Evolutionary conservation across 164 flowering plant species (phyloP), one percentile per base, ranked within the genome.

Genomic region (Vitis cinerea): DNA sequence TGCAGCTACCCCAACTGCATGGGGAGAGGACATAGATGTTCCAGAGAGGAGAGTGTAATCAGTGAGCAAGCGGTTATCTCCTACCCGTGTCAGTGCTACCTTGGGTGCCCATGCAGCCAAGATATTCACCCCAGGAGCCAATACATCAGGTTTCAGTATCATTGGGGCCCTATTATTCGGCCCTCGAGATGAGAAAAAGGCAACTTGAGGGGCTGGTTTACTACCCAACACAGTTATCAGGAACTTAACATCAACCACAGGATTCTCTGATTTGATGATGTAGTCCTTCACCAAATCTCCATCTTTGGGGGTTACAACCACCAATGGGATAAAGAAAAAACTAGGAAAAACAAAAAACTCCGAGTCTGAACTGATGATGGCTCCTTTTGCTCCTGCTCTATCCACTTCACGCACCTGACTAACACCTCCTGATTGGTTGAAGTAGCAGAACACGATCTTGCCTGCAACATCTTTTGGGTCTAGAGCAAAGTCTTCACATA

Each of bases 141-240:
- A 37, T 12, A 73, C 16, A 17, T 74, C 77, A 0, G 72, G 72
- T 52, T 74, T 74, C 50, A 74, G 10, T 19, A 74, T 63, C 72
- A 58, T 15, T 12, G 77, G 77, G 19, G 65, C 15, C 3, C 2
- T 29, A 23, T 23, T 1, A 47, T 58, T 59, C 9, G 77, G 72
- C 29, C 77, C 77, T 19, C 72, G 68, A 0, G 77, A 63, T 8
- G 72, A 74, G 64, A 69, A 74, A 17, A 9, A 0, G 56, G 69
- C 72, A 23, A 74, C 74, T 59, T 70, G 66, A n/a, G 74, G 74
- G 6, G 74, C 78, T 8, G 78, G 71, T 23, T 66, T 75, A 10
- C 50, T 14, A 7, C 74, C 64, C 30, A 71, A 50, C 17, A 59
- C 50, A 0, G 71, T 75, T 8, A 59, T 49, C 50, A 31, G 65